Evolutionary conservation across 192 early-diverging fungal genomes (phyloP), one percentile per base, ranked within the genome.

Genomic region (Diversispora epigaea): DNA sequence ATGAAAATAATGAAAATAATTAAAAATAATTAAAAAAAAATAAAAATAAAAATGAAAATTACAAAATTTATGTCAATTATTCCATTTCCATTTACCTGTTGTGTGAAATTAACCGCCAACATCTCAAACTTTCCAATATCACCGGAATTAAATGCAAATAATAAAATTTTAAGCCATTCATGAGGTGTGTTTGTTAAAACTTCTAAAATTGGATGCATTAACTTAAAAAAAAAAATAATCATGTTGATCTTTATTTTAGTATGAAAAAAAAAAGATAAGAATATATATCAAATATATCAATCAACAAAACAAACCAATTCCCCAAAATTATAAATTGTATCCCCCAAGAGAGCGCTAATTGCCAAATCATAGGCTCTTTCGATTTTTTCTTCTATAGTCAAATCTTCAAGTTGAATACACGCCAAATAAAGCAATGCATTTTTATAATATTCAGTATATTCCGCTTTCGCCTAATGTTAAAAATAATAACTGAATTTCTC

Each of bases 271-370:
- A 32, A 32, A 1, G 25, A 32, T 32, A 32, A 32, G 25, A 32
- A 32, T 0, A 32, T 32, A 32, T 32, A 32, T 32, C 2, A 54
- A 54, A 54, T 54, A 17, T 54, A 17, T 54, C 47, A 54, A 4
- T 55, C 65, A 77, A 57, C 83, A 85, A 83, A 77, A 57, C 83
- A 85, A 83, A 99, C 91, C 84, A 99, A 83, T 78, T 98, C 96
- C 58, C 98, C 98, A 92, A 99, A 99, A 85, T 98, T 98, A 84
- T 99, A 99, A 54, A 99, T 92, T 17, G 89, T 94, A 63, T 97
- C 95, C 22, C 97, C 96, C 6, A 99, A 84, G 52, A 99, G 78
- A 4, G 97, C 98, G 4, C 93, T 89, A 44, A 99, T 86, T 0
- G 93, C 81, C 77, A 99, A 83, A 75, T 99, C 96, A 77, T 93